Evolutionary conservation across 1,139 yeast species (phyloP), one percentile per base, ranked within the genome.

Genomic region (Zygoascus meyerae): DNA sequence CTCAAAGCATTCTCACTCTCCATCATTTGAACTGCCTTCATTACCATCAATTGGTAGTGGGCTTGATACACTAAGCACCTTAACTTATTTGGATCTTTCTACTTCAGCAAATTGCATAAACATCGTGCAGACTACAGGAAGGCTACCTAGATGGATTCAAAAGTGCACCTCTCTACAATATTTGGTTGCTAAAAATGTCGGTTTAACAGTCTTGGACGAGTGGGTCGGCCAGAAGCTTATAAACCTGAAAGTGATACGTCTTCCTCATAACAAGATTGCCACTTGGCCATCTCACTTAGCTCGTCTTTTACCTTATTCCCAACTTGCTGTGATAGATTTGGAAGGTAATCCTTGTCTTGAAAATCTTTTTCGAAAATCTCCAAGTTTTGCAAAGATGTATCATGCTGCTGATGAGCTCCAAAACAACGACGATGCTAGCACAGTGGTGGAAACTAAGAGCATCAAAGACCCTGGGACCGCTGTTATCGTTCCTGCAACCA

Each of bases 271-370:
- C 41, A 46, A 53, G 21, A 62, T 63, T 33, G 48, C 58, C 3
- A 58, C 62, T 7, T 63, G 67, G 67, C 67, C 67, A 2, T 57
- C 58, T 44, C 66, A 61, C 39, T 51, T 63, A 26, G 55, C 55
- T 4, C 38, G 54, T 11, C 48, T 62, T 28, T 45, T 56, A 3
- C 53, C 56, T 3, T 50, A 51, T 34, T 55, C 54, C n/a, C 52
- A 55, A 26, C 51, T 62, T 10, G 48, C 55, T 29, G 57, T 61
- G 3, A 41, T 63, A n/a, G 58, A 54, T 21, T 48, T 63, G 34
- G 63, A 60, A n/a, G 66, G 66, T 8, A 63, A 62, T 48, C 67
- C 67, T 1, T 62, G 66, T 34, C 43, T 61, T 14, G 56, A 52
- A 18, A 41, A 42, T n/a, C 52, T 53, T 47, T 52, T 59, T 42